phyloP scores from a whole-genome alignment of 305 asterid species.

The Fraxinus latifolia region DNA sequence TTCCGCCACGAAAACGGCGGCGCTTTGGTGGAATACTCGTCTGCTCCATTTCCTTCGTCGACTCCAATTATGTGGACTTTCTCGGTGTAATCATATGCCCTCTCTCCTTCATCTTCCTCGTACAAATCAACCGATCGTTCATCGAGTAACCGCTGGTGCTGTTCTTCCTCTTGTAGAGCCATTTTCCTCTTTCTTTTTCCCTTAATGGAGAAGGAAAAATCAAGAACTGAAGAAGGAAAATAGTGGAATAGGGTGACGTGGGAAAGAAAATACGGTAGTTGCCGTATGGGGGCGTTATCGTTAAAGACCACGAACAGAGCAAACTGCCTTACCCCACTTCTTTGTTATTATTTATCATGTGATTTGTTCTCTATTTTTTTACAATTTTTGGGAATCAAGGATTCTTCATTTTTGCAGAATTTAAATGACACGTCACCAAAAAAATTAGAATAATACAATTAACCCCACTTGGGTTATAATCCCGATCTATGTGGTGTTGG shows the following conservation, averaged over 20 bases:
- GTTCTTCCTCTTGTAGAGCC: conserved; percentile 43
- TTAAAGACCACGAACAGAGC: background rate
- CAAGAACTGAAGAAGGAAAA: background rate
- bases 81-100: conserved; percentile 59
- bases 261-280: background rate
- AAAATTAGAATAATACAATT: no score
- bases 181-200: conserved; percentile 18
- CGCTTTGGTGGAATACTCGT: conserved; percentile 36
- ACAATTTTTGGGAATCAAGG: no score
- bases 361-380: no score
- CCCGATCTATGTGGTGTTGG: no score
- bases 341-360: background rate
- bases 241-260: background rate
- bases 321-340: background rate
- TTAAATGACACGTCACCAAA: no score
- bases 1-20: conserved; percentile 93
- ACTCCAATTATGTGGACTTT: conserved; percentile 59
- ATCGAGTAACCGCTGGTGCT: conserved; percentile 28
- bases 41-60: conserved; percentile 35
- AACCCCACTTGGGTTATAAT: no score
- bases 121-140: conserved; percentile 26
- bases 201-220: background rate
- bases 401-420: no score
- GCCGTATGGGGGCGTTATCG: conserved; percentile 3
- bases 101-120: conserved; percentile 36